These are phyloP conservation scores for Hippophae rhamnoides DNA, from an alignment of 306 rosid species.

Conservation along the genomic window DNA sequence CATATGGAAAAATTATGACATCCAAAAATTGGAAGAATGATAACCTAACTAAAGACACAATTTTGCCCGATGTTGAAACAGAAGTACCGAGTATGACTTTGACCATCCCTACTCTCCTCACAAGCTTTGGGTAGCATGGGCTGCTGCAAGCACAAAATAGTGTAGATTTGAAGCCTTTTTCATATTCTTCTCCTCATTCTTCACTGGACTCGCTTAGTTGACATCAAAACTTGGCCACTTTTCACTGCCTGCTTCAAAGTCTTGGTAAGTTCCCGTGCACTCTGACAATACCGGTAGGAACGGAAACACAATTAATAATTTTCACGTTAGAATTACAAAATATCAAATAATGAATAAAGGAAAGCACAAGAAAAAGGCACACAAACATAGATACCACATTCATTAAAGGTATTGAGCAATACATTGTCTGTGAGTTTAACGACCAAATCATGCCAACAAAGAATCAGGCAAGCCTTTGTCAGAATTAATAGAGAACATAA, in stretches of 20 bases:
- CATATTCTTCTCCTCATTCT: slow-evolving; percentile 9
- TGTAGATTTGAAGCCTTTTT: slow-evolving; percentile 17
- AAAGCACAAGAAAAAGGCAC: background rate
- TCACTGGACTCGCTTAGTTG: slow-evolving; percentile 27
- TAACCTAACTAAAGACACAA: slow-evolving; percentile 46
- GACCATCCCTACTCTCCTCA: slow-evolving; percentile 32
- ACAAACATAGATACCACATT: background rate
- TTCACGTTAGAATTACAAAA: slow-evolving; percentile 3
- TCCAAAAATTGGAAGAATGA: slow-evolving; percentile 45
- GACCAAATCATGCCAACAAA: background rate
- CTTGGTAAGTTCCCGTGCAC: slow-evolving; percentile 57
- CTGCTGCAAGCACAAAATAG: slow-evolving; percentile 27
- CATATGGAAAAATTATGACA: slow-evolving; percentile 28
- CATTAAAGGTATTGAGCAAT: background rate
- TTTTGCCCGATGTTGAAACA: slow-evolving; percentile 24
- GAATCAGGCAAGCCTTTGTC: background rate
- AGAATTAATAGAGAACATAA: background rate
- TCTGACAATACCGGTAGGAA: slow-evolving; percentile 35
- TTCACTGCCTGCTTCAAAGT: slow-evolving; percentile 44
- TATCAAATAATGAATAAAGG: background rate
- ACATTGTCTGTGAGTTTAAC: background rate
- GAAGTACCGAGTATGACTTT: slow-evolving; percentile 22
- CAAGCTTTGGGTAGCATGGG: slow-evolving; percentile 26
- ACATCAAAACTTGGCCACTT: slow-evolving; percentile 33
- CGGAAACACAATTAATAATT: background rate